Base-by-base conservation (phyloP, 495 filamentous ascomycete species). In the Aspergillus sparsus region DNA sequence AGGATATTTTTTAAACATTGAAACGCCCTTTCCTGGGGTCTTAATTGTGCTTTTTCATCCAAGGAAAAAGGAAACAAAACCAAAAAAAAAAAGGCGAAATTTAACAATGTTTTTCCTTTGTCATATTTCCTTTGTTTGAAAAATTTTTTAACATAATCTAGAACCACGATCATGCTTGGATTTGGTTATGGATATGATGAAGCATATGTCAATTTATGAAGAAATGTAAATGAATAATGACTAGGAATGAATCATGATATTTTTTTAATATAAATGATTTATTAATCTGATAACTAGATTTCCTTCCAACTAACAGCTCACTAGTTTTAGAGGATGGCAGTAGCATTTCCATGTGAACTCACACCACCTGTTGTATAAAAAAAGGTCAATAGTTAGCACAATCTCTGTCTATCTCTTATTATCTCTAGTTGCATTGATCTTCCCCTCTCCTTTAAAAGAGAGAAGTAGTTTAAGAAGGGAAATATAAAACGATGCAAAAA, bases 321-420 rank as follows among this genome's bases (percentile, higher is more conserved):
- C 10, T 13, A 46, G 16, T 16, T 34, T 44, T 53, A 87, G 63
- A 86, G 74, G 16, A 87, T 74, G 7, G 82, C 85, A 15, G 83
- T 71, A 3, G 69, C 69, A 58, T 72, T 72, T 2, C 63, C 61
- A 63, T 70, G 65, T n/a, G 69, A 72, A 3, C 66, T 66, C 31
- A 72, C 66, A 18, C 64, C 66, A 51, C 68, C 66, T 67, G 53
- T 36, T 11, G 16, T 39, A 44, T 27, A 27, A 27, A 27, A 27
- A 3, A 27, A 27, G 3, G 21, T 27, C 21, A 27, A 27, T 27
- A 3, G 21, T 27, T 27, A 27, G 21, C 21, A 27, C 21, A 27
- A 27, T 27, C 21, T 27, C 21, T 27, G 1, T 1, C 3, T 1
- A 27, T 27, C 21, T 27, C 21, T 27, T 27, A 27, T 27, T 1